These are phyloP conservation scores for Sungouiella blattae DNA, from an alignment of 805 yeast genomes.

Conservation along the genomic window DNA sequence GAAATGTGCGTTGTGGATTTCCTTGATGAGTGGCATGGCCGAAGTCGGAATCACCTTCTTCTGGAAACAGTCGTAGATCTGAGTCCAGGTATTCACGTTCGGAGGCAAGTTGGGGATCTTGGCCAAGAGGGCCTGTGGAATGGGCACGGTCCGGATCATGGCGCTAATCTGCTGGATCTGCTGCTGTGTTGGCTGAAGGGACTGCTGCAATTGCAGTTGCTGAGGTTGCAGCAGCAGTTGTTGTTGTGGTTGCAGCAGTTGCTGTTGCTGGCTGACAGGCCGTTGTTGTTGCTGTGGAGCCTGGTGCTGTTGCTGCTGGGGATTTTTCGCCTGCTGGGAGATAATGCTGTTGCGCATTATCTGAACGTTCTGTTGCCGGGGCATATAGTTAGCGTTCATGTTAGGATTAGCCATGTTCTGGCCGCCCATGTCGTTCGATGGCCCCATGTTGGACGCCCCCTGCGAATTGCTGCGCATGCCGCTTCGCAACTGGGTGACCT, in stretches of 20 bases:
- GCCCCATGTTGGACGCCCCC: background rate
- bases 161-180: slow-evolving; percentile 39
- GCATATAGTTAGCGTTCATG: slow-evolving; percentile 11
- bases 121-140: slow-evolving; percentile 63
- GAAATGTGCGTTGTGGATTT: slow-evolving; percentile 63
- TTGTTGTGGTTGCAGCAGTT: slow-evolving; percentile 22
- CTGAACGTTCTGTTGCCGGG: background rate
- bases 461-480: slow-evolving; percentile 15
- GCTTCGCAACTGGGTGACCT: slow-evolving; percentile 31
- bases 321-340: background rate
- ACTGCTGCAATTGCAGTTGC: slow-evolving; percentile 10
- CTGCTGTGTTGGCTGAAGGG: slow-evolving; percentile 17
- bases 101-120: slow-evolving; percentile 77
- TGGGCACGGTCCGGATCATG: slow-evolving; percentile 60
- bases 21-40: slow-evolving; percentile 57
- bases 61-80: slow-evolving; percentile 60
- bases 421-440: slow-evolving; percentile 4
- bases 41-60: slow-evolving; percentile 57
- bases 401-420: slow-evolving; percentile 17
- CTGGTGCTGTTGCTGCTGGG: slow-evolving; percentile 1
- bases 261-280: slow-evolving; percentile 15
- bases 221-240: slow-evolving; percentile 25
- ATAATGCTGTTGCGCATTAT: slow-evolving; percentile 1
- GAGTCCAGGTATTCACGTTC: slow-evolving; percentile 77
- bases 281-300: slow-evolving; percentile 17